Conservation (phyloP, 495 filamentous ascomycete genomes). For the Thermochaetoides thermophila region DNA sequence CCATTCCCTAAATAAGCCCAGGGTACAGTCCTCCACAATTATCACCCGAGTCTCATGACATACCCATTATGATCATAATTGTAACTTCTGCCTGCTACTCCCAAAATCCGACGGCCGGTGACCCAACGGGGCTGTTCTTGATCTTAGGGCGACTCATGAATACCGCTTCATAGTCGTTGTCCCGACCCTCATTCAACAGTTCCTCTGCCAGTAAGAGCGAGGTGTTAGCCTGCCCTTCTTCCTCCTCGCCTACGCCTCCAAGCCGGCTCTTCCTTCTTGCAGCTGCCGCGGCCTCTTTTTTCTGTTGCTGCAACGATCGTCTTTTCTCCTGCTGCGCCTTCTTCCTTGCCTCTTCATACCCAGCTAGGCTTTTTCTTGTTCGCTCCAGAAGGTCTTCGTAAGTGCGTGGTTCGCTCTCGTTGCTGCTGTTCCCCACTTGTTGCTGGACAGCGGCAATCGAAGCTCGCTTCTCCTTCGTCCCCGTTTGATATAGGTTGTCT, state of each 20-base stretch:
- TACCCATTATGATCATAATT: conserved; percentile 1
- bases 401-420: conserved; percentile 10
- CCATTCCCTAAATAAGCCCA: too few species aligned
- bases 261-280: conserved; percentile 12
- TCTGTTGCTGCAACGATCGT: background rate
- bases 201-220: conserved; percentile 18
- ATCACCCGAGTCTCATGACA: too few species aligned
- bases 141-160: conserved; percentile 77
- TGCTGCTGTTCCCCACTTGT: background rate
- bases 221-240: conserved; percentile 14
- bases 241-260: conserved; percentile 22
- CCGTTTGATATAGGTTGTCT: conserved; percentile 12
- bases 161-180: conserved; percentile 71
- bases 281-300: too few species aligned
- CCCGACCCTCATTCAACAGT: conserved; percentile 35
- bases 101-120: conserved; percentile 27
- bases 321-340: conserved; percentile 26
- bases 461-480: conserved; percentile 9
- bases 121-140: conserved; percentile 55
- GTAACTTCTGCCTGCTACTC: conserved; percentile 3
- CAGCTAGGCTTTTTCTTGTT: conserved; percentile 49
- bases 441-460: background rate
- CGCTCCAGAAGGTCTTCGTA: conserved; percentile 49
- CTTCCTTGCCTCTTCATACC: too few species aligned
- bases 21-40: too few species aligned